Base-by-base conservation (phyloP, 176 grass and related monocot genomes). In the Poa pratensis region DNA sequence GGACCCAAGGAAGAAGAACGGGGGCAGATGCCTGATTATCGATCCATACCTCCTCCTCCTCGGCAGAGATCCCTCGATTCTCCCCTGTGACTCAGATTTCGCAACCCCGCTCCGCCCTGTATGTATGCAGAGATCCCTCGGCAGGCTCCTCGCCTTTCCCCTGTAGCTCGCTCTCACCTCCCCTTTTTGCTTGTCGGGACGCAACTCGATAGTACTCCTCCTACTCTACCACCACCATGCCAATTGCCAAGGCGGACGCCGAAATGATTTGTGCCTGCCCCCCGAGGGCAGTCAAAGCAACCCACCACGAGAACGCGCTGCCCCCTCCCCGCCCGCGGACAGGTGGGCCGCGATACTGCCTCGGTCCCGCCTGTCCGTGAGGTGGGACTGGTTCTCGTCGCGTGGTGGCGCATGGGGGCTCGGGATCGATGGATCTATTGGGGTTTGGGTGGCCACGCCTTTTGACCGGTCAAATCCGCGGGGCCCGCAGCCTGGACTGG, bases 381-480 rank as follows among this genome's bases (percentile, higher is more conserved):
- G 3, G 26, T 2, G 0, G 46, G 9, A 9, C 26, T 1, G 24
- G 3, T 5, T 0, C 8, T 24, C 24, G 48, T 75, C 73, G 17
- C 27, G 73, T 75, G 48, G 0, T 0, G 17, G 73, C 2, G 0
- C 6, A 2, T 77, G 28, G 69, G n/a, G 7, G 20, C 49, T 78
- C 76, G 77, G 83, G 70, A 81, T 89, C 83, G 50, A 82, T n/a
- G 48, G 73, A 75, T 42, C 60, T 69, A 71, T 80, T 61, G 69
- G 89, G 59, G 28, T 4, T 62, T 53, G 61, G 76, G 74, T 80
- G 80, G 80, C 50, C 80, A 84, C 74, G 69, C 85, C 85, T 87
- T 87, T 91, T 91, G 89, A 91, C 89, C 81, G 81, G 89, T 91
- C 89, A 87, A 87, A 84, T 76, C 85, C 1, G n/a, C 39, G 22